Percentiles rank a stretch among this genome's conserved stretches.
Conservation (phyloP, 2,329 filamentous ascomycete genomes). For the Ceratocystiopsis minuta region DNA sequence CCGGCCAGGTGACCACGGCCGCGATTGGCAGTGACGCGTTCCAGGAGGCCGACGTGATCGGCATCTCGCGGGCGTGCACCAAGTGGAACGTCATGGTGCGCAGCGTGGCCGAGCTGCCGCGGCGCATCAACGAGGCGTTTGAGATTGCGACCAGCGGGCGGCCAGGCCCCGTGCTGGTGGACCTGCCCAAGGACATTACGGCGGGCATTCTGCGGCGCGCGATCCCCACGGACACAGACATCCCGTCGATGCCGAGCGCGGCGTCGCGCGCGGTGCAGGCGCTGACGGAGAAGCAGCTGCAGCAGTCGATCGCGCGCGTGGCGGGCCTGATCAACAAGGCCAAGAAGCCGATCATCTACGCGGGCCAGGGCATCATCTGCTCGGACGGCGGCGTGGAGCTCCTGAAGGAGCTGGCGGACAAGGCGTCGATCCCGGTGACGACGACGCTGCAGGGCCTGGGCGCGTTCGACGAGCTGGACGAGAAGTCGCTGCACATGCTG, state of each 20-base stretch:
- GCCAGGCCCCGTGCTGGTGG: slow-evolving; percentile 85
- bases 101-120: slow-evolving; percentile 79
- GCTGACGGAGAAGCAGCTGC: slow-evolving; percentile 51
- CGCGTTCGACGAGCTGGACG: slow-evolving; percentile 79
- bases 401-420: slow-evolving; percentile 74
- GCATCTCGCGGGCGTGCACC: slow-evolving; percentile 85
- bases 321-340: slow-evolving; percentile 70
- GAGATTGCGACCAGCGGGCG: slow-evolving; percentile 92
- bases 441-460: slow-evolving; percentile 91
- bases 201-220: slow-evolving; percentile 65
- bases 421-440: slow-evolving; percentile 81
- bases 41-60: slow-evolving; percentile 88
- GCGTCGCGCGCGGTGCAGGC: slow-evolving; percentile 69
- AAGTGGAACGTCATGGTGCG: slow-evolving; percentile 99
- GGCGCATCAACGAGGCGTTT: slow-evolving; percentile 92
- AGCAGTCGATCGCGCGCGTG: slow-evolving; percentile 56
- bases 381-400: slow-evolving; percentile 61
- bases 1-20: slow-evolving; percentile 75
- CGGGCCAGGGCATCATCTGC: slow-evolving; percentile 74
- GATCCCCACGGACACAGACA: slow-evolving; percentile 57
- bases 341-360: slow-evolving; percentile 91
- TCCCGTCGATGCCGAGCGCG: slow-evolving; percentile 69
- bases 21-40: slow-evolving; percentile 92
- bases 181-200: slow-evolving; percentile 92
- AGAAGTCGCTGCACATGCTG: slow-evolving; percentile 93